phyloP scores from a whole-genome alignment of 2,329 filamentous ascomycete genomes.

The Pseudogymnoascus sp. region DNA sequence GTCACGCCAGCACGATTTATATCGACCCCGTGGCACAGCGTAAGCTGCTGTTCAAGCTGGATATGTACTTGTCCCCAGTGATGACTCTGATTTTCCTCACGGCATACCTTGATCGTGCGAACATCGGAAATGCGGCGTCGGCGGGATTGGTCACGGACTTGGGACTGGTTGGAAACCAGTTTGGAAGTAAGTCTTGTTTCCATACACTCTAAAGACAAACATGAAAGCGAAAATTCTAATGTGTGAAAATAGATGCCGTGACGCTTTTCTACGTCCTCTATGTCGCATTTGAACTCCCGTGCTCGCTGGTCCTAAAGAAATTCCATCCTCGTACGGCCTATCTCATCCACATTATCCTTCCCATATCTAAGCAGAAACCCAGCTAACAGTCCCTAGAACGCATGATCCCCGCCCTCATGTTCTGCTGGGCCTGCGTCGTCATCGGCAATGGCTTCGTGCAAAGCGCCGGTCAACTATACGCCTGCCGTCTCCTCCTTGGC shows the following conservation, averaged over 20 bases:
- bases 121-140: slow-evolving; percentile 35
- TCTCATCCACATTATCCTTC: slow-evolving; percentile 20
- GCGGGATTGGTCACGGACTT: slow-evolving; percentile 19
- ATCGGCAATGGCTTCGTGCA: slow-evolving; percentile 37
- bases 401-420: slow-evolving; percentile 11
- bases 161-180: slow-evolving; percentile 5
- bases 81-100: slow-evolving; percentile 48
- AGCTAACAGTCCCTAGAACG: neutral
- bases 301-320: slow-evolving; percentile 40
- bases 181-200: slow-evolving; percentile 14
- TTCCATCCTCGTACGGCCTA: slow-evolving; percentile 35
- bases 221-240: neutral
- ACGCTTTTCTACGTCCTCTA: slow-evolving; percentile 45
- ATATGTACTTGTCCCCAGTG: slow-evolving; percentile 40
- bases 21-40: slow-evolving; percentile 38
- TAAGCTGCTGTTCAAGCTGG: slow-evolving; percentile 39
- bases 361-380: neutral
- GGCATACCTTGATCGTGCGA: slow-evolving; percentile 46
- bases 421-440: slow-evolving; percentile 41
- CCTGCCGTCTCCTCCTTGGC: slow-evolving; percentile 39
- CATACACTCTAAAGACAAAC: neutral
- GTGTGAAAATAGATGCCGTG: slow-evolving; percentile 22
- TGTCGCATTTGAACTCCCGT: slow-evolving; percentile 40
- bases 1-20: slow-evolving; percentile 7
- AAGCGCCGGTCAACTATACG: slow-evolving; percentile 35